These are phyloP conservation scores for Hansenula anomala DNA, from an alignment of 1,139 yeast genomes.

Conservation along the genomic window DNA sequence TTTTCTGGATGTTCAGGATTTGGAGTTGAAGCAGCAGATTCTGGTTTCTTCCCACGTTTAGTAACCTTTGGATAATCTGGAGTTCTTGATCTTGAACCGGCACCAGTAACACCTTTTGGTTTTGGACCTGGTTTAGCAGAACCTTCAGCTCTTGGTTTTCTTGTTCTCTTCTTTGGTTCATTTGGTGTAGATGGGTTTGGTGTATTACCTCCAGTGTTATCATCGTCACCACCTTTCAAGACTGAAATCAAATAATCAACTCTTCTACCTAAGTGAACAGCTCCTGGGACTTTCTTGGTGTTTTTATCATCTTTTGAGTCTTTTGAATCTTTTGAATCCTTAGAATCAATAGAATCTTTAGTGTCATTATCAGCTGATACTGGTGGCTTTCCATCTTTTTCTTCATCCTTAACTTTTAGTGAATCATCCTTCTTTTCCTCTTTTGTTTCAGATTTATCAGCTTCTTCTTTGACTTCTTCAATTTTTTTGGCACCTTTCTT, in stretches of 20 bases:
- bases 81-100: slow-evolving; percentile 5
- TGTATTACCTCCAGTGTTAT: slow-evolving; percentile 16
- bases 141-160: slow-evolving; percentile 18
- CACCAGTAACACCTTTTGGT: background rate
- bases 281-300: slow-evolving; percentile 70
- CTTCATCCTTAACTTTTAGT: slow-evolving; percentile 23
- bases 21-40: slow-evolving; percentile 3
- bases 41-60: slow-evolving; percentile 7
- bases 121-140: slow-evolving; percentile 7
- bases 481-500: slow-evolving; percentile 22
- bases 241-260: slow-evolving; percentile 79
- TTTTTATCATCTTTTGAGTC: slow-evolving; percentile 2
- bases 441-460: slow-evolving; percentile 21
- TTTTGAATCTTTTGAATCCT: background rate
- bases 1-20: slow-evolving; percentile 5
- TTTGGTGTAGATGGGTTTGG: slow-evolving; percentile 22
- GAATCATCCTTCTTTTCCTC: slow-evolving; percentile 34
- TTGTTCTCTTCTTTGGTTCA: slow-evolving; percentile 16
- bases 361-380: background rate
- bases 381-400: slow-evolving; percentile 5
- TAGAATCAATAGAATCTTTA: background rate
- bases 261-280: slow-evolving; percentile 92
- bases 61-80: background rate
- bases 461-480: too few species aligned
- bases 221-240: slow-evolving; percentile 51